A percentile compares a stretch with the other conserved stretches of the same genome.
Conservation (phyloP, 371 early-diverging fungal species). For the Gilbertella persicaria region DNA sequence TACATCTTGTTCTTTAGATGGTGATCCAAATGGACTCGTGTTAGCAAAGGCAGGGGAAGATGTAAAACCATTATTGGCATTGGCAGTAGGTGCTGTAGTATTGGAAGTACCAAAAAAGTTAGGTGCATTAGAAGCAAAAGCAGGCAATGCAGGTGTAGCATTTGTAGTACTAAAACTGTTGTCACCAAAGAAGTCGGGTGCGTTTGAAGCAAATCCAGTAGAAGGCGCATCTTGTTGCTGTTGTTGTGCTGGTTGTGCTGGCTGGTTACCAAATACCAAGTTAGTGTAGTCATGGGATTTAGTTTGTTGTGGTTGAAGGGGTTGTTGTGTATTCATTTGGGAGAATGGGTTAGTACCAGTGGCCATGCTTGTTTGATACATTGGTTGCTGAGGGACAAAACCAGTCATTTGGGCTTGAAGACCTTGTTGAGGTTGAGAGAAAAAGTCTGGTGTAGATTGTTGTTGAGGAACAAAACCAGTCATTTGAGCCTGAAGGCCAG, state of each 20-base stretch:
- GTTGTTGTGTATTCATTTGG: slow-evolving; percentile 9
- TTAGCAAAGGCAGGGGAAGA: not conserved
- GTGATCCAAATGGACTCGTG: too few species aligned
- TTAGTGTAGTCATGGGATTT: slow-evolving; percentile 20
- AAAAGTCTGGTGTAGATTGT: slow-evolving; percentile 12
- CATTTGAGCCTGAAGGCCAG: slow-evolving; percentile 36
- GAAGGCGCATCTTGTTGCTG: slow-evolving; percentile 10
- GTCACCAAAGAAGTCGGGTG: not conserved
- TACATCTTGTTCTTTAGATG: slow-evolving; percentile 9
- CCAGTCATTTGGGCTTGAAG: slow-evolving; percentile 27
- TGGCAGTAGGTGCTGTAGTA: slow-evolving; percentile 7
- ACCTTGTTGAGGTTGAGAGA: slow-evolving; percentile 25
- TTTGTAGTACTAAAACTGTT: not conserved
- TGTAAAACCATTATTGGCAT: not conserved
- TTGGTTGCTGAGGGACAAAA: slow-evolving; percentile 11
- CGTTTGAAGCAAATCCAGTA: not conserved
- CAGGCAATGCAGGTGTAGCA: slow-evolving; percentile 1
- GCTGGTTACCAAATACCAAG: slow-evolving; percentile 19
- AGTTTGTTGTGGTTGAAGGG: slow-evolving; percentile 12
- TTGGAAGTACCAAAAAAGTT: slow-evolving; percentile 2
- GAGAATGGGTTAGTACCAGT: slow-evolving; percentile 28
- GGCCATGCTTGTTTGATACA: slow-evolving; percentile 20
- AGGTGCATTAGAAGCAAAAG: slow-evolving; percentile 2
- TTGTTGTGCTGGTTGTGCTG: slow-evolving; percentile 10
- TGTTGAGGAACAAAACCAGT: slow-evolving; percentile 33